Base-by-base conservation (phyloP, 495 filamentous ascomycete species). In the Trichoderma gamsii region DNA sequence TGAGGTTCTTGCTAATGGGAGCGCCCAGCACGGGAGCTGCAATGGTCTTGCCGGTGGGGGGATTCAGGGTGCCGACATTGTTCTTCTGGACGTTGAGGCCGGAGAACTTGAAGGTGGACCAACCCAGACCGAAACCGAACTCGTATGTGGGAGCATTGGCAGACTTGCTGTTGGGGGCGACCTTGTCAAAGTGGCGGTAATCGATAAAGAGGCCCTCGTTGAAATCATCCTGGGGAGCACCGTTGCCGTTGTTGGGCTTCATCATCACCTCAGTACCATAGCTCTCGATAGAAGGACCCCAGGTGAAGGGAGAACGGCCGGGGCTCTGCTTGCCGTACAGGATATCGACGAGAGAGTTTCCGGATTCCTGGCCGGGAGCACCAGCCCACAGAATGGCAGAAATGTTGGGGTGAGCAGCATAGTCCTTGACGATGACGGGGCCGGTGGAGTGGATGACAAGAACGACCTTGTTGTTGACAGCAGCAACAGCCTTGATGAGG, bases 341-440 rank as follows among this genome's bases (percentile, higher is more conserved):
- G 8, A 99, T 86, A 73, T 98, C 94, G 32, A 87, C 87, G 70
- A 99, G 86, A n/a, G 90, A 86, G 78, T 95, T 93, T 49, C 95
- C 95, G 41, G 89, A 92, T 76, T 99, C 90, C 75, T 98, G 90
- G 15, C 95, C 95, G 0, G 95, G 95, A 56, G 97, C 76, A 75
- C 93, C 94, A 70, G 94, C 95, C 89, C 92, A 97, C 21, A 98
- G 74, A 51, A 99, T 95, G 32, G 92, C 95, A 11, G 93, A 97
- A 68, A 99, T 85, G 76, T 98, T 98, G n/a, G 90, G 88, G 76
- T 90, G 87, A 70, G 93, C 79, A 69, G 91, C 89, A 81, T 87
- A 96, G 32, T 90, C 83, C 32, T 88, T 85, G 27, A 97, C 72
- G 0, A 96, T 79, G 23, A 97, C 92, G 18, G 94, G 85, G 3